Evolutionary conservation across 495 filamentous ascomycete genomes (phyloP).

Genomic region (Sabuloglossum arenarium): DNA sequence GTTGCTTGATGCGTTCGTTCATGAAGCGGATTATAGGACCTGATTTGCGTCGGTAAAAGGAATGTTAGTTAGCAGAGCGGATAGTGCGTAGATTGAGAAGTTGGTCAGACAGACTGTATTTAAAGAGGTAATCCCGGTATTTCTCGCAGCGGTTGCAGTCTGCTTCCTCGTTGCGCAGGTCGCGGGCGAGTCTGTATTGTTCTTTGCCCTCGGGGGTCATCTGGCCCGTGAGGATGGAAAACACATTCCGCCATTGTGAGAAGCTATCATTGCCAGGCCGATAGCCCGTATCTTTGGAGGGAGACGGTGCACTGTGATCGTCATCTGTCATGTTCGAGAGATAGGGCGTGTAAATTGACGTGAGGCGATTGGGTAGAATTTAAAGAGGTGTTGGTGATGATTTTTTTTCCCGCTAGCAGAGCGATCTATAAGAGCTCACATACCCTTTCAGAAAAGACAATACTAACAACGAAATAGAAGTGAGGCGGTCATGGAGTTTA

Average conservation of each 20-base stretch:
- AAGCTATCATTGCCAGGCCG: slow-evolving; percentile 37
- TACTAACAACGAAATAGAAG: too few relatives aligned
- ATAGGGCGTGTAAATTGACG: not conserved
- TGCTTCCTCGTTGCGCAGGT: slow-evolving; percentile 39
- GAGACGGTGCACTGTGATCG: not conserved
- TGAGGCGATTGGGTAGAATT: slow-evolving; percentile 4
- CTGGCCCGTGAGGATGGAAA: slow-evolving; percentile 48
- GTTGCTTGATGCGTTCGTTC: slow-evolving; percentile 47
- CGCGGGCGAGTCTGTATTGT: slow-evolving; percentile 47
- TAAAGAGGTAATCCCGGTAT: slow-evolving; percentile 56
- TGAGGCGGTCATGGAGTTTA: too few relatives aligned
- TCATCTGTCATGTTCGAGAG: not conserved
- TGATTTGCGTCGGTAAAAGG: slow-evolving; percentile 7
- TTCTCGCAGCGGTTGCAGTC: slow-evolving; percentile 64
- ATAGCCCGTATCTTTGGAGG: slow-evolving; percentile 21
- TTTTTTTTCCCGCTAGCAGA: not conserved
- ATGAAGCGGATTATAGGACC: slow-evolving; percentile 74
- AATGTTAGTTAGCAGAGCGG: not conserved
- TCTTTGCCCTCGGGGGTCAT: slow-evolving; percentile 46
- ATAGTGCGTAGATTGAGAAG: not conserved
- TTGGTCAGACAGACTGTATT: slow-evolving; percentile 35
- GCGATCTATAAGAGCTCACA: too few relatives aligned
- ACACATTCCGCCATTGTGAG: slow-evolving; percentile 58
- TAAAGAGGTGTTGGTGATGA: slow-evolving; percentile 4
- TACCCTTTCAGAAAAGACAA: too few relatives aligned